These are phyloP conservation scores for Globisporangium cystogenes DNA, from an alignment of 352 stramenopile genomes.

Conservation along the genomic window DNA sequence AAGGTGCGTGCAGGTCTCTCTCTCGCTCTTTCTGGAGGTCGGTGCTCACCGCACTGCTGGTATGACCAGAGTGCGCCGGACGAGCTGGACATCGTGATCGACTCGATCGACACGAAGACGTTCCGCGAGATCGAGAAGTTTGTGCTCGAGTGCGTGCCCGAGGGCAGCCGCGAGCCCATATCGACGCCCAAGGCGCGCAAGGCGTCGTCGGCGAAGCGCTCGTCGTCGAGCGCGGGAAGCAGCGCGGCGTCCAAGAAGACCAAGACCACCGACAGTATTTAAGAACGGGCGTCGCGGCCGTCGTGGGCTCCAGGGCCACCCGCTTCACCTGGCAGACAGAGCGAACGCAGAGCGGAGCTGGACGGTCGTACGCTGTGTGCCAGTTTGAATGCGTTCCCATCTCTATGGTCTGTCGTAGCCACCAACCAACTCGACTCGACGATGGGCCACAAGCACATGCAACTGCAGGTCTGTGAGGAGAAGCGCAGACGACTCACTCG, in stretches of 20 bases:
- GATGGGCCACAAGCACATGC: not conserved
- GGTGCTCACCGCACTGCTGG: no score
- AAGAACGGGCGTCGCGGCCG: conserved; percentile 1
- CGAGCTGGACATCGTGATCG: conserved; percentile 86
- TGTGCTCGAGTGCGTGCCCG: conserved; percentile 65
- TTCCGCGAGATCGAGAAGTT: conserved; percentile 85
- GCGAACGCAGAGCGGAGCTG: not conserved
- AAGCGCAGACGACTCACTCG: not conserved
- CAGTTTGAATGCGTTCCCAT: no score
- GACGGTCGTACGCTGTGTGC: not conserved
- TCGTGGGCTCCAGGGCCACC: no score
- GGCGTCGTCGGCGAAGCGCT: conserved; percentile 23
- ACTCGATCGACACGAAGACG: conserved; percentile 85
- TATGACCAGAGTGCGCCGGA: conserved; percentile 80
- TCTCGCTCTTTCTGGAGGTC: no score
- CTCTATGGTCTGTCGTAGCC: no score
- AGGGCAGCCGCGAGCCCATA: conserved; percentile 57
- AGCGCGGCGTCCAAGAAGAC: conserved; percentile 46
- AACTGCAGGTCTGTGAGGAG: not conserved
- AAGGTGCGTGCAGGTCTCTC: conserved; percentile 56
- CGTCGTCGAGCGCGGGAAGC: conserved; percentile 14
- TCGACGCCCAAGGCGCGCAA: conserved; percentile 52
- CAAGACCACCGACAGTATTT: conserved; percentile 38
- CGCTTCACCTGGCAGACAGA: no score
- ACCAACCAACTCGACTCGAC: no score